Conservation (phyloP, 2,329 filamentous ascomycete genomes). For the Ceratocystiopsis sp. region DNA sequence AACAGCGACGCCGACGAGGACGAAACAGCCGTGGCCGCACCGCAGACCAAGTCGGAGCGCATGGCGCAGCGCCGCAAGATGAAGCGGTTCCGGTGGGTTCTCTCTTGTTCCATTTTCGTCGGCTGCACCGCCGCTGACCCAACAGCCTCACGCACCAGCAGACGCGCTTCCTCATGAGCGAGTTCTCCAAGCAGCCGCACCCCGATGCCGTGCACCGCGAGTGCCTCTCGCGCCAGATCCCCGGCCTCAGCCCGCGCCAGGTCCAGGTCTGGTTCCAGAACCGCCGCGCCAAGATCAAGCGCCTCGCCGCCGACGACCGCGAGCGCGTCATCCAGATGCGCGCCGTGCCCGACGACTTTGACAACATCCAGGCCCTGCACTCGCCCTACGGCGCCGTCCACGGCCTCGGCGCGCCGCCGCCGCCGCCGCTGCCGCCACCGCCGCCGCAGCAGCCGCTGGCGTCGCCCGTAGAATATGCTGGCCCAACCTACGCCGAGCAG, state of each 20-base stretch:
- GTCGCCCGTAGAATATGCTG: slow-evolving; percentile 30
- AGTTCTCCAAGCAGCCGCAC: slow-evolving; percentile 88
- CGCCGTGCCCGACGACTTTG: slow-evolving; percentile 53
- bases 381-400: slow-evolving; percentile 48
- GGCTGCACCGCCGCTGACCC: too few species aligned
- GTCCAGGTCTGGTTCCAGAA: slow-evolving; percentile 99
- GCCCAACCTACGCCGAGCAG: slow-evolving; percentile 2
- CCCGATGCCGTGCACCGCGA: slow-evolving; percentile 85
- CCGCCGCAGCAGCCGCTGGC: slow-evolving; percentile 15
- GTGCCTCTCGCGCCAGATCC: slow-evolving; percentile 73
- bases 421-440: slow-evolving; percentile 23
- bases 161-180: slow-evolving; percentile 93
- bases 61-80: slow-evolving; percentile 44
- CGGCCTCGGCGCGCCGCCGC: slow-evolving; percentile 20
- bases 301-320: slow-evolving; percentile 50
- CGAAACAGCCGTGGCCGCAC: too few species aligned
- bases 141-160: slow-evolving; percentile 80
- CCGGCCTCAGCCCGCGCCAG: slow-evolving; percentile 76
- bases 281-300: slow-evolving; percentile 58
- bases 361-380: slow-evolving; percentile 52
- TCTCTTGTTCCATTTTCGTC: background rate
- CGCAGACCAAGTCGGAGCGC: background rate
- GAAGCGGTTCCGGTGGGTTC: slow-evolving; percentile 58
- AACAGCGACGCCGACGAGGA: too few species aligned
- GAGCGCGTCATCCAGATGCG: slow-evolving; percentile 58